A percentile compares a stretch with the other conserved stretches of the same genome.
These are phyloP conservation scores for Aspergillaceae sp. DNA, from an alignment of 2,329 filamentous ascomycete species.

Conservation along the genomic window DNA sequence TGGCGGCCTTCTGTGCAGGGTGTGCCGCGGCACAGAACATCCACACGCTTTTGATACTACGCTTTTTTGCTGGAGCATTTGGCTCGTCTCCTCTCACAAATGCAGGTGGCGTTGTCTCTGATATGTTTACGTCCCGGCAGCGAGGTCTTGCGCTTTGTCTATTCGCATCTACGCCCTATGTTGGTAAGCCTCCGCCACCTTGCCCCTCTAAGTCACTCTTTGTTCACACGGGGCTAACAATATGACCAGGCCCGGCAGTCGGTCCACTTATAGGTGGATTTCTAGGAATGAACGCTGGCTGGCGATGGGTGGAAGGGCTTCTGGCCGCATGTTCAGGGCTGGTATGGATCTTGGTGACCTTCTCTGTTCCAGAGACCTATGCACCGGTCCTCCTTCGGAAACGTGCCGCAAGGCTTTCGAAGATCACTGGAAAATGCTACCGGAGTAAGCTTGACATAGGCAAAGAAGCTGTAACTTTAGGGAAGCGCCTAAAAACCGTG, in stretches of 20 bases:
- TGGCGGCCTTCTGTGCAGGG: constrained; percentile 53
- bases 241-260: constrained; percentile 42
- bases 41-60: constrained; percentile 49
- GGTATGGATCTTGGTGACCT: constrained; percentile 36
- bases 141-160: constrained; percentile 51
- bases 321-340: constrained; percentile 53
- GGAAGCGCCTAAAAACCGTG: constrained; percentile 33
- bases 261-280: constrained; percentile 59
- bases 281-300: constrained; percentile 51
- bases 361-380: constrained; percentile 26
- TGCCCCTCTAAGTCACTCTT: neutral
- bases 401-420: constrained; percentile 37
- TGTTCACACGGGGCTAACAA: neutral
- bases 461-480: constrained; percentile 2
- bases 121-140: constrained; percentile 46
- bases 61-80: constrained; percentile 55
- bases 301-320: constrained; percentile 58
- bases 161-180: constrained; percentile 57
- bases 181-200: constrained; percentile 18
- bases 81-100: constrained; percentile 53
- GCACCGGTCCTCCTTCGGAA: constrained; percentile 40
- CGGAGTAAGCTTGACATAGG: constrained; percentile 17
- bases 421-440: constrained; percentile 40
- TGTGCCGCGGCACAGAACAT: constrained; percentile 41
- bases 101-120: constrained; percentile 50